These are phyloP conservation scores for Candida sp. DNA, from an alignment of 1,139 yeast species.

Conservation along the genomic window DNA sequence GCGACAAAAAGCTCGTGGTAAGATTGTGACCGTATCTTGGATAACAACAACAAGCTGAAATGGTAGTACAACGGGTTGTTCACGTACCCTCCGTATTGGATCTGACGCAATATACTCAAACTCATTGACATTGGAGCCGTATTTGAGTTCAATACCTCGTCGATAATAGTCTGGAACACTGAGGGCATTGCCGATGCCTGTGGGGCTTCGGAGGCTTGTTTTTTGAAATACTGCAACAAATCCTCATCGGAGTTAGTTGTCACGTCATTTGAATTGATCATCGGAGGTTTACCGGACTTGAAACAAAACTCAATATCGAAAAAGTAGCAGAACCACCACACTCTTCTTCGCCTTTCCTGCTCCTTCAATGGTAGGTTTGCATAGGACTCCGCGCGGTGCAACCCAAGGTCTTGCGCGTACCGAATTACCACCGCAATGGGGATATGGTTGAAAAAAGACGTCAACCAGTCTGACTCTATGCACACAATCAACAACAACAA, in stretches of 20 bases:
- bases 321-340: slow-evolving; percentile 63
- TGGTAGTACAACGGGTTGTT: slow-evolving; percentile 9
- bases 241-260: slow-evolving; percentile 28
- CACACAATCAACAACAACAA: slow-evolving; percentile 48
- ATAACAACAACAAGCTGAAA: slow-evolving; percentile 23
- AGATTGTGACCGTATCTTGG: slow-evolving; percentile 31
- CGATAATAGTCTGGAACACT: background rate
- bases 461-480: slow-evolving; percentile 46
- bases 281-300: slow-evolving; percentile 64
- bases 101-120: background rate
- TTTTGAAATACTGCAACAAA: slow-evolving; percentile 10
- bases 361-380: slow-evolving; percentile 40
- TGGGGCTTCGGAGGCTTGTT: background rate
- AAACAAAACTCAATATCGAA: slow-evolving; percentile 59
- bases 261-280: slow-evolving; percentile 55
- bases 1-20: slow-evolving; percentile 35
- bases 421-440: slow-evolving; percentile 57
- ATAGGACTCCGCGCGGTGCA: slow-evolving; percentile 61
- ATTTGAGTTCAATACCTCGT: background rate
- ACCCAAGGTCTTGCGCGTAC: slow-evolving; percentile 67
- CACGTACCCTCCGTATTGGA: slow-evolving; percentile 1
- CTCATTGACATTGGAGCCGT: background rate
- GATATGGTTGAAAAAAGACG: slow-evolving; percentile 47
- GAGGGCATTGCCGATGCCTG: background rate
- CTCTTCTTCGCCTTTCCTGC: slow-evolving; percentile 35